Evolutionary conservation across 2,329 filamentous ascomycete genomes (phyloP).

Genomic region (Ascochyta lentis): DNA sequence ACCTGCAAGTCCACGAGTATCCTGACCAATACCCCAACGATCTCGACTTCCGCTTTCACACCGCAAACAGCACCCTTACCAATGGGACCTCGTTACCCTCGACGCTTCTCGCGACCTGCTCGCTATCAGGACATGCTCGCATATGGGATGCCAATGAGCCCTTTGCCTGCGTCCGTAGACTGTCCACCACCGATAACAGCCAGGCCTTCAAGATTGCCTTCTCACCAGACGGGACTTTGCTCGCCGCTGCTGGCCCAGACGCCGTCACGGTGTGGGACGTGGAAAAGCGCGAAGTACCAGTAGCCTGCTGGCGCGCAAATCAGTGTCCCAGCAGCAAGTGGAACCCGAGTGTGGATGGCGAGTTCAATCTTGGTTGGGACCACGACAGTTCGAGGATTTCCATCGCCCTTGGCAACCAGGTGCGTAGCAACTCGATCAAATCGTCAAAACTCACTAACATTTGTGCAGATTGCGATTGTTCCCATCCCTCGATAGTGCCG

Average conservation of each 20-base stretch:
- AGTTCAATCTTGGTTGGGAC: slow-evolving; percentile 50
- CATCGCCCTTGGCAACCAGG: slow-evolving; percentile 48
- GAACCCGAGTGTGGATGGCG: slow-evolving; percentile 43
- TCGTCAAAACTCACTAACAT: slow-evolving; percentile 11
- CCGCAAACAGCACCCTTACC: slow-evolving; percentile 20
- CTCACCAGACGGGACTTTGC: slow-evolving; percentile 51
- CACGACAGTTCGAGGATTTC: slow-evolving; percentile 48
- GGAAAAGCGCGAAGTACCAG: slow-evolving; percentile 42
- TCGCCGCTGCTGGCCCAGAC: slow-evolving; percentile 55
- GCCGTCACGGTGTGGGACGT: slow-evolving; percentile 55
- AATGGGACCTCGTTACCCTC: slow-evolving; percentile 31
- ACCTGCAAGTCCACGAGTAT: slow-evolving; percentile 42
- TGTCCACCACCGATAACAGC: slow-evolving; percentile 40
- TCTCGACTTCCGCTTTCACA: slow-evolving; percentile 49
- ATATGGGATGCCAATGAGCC: slow-evolving; percentile 52
- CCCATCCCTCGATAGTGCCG: slow-evolving; percentile 35
- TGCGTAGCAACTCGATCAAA: slow-evolving; percentile 16
- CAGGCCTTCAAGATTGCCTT: slow-evolving; percentile 53
- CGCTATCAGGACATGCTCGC: slow-evolving; percentile 48
- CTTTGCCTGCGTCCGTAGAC: slow-evolving; percentile 39
- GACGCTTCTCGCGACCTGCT: slow-evolving; percentile 50
- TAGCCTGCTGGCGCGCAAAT: slow-evolving; percentile 46
- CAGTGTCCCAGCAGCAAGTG: slow-evolving; percentile 36
- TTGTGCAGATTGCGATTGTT: slow-evolving; percentile 44
- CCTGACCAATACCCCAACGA: slow-evolving; percentile 48